Conservation (phyloP, 192 early-diverging fungal genomes). For the Linderina pennispora region DNA sequence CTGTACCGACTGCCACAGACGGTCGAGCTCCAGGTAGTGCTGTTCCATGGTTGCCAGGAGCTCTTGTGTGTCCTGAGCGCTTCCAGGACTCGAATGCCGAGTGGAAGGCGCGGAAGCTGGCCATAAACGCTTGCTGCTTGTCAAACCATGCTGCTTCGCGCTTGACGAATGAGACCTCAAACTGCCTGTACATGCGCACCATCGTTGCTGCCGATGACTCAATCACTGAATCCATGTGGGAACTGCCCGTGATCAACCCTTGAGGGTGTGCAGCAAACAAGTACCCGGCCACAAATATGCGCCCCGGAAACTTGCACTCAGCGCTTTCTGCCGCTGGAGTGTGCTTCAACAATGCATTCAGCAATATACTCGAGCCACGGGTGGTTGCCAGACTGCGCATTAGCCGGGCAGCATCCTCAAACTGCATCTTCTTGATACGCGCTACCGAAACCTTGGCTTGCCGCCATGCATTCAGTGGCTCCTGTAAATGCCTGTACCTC, state of each 20-base stretch:
- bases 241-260: conserved; percentile 16
- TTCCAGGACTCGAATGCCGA: conserved; percentile 38
- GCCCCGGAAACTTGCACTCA: conserved; percentile 10
- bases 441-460: conserved; percentile 11
- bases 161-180: conserved; percentile 5
- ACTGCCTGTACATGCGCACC: conserved; percentile 17
- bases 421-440: conserved; percentile 9
- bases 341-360: conserved; percentile 10
- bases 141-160: conserved; percentile 12
- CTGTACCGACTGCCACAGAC: conserved; percentile 42
- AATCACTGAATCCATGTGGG: conserved; percentile 22
- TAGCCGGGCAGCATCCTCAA: conserved; percentile 24
- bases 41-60: conserved; percentile 29
- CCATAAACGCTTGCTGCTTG: conserved; percentile 12
- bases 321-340: background rate
- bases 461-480: conserved; percentile 13
- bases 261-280: conserved; percentile 31
- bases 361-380: conserved; percentile 9
- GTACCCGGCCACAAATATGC: conserved; percentile 23
- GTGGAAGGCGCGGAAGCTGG: conserved; percentile 29
- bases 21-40: conserved; percentile 41
- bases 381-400: conserved; percentile 14
- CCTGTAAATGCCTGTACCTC: conserved; percentile 3
- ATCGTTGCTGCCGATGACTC: conserved; percentile 19
- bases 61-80: conserved; percentile 19